Evolutionary conservation across 2,329 filamentous ascomycete species (phyloP), one percentile per base, ranked within the genome.

Genomic region (Fragosphaeria purpurea): DNA sequence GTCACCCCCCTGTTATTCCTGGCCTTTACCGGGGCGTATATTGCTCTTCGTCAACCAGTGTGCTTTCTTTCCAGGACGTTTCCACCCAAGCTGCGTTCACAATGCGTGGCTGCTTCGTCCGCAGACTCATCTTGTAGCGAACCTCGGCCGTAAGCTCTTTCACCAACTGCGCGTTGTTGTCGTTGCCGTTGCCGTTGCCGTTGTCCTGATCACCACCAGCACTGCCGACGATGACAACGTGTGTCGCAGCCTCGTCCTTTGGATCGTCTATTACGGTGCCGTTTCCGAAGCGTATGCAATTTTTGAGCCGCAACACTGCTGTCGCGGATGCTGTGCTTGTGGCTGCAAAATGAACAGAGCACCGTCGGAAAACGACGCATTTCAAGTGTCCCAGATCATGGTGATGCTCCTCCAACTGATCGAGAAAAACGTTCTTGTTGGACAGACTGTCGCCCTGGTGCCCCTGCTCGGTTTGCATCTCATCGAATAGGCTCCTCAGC

Each of bases 1-100:
- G 22, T 22, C 3, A n/a, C 22, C 22, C 22, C 22, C 22, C 22
- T 22, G 22, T 22, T 22, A 3, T 22, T 22, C 22, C 22, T 22
- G 22, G 22, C 22, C 22, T 31, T 46, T 44, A 62, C 5, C 66
- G 55, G 4, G 56, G 55, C 7, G 60, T 62, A 59, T 76, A 81
- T 41, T 70, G 67, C 60, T 91, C 87, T 68, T 96, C 91, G 57
- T 95, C 88, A 44, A 96, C 64, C 54, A 86, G 61, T 1, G 88
- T 95, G 56, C 73, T 75, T 63, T 91, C 87, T 52, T 72, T 73
- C 88, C 90, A 95, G 60, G 86, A 87, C 48, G 85, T 81, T 47
- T 83, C 75, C 0, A 96, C 67, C 93, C 93, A 98, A 11, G 72
- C 70, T 8, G 74, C 64, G 0, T 70, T 76, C 2, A 96, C 85